These are phyloP conservation scores for Vigna reflexopilosa DNA, from an alignment of 306 rosid genomes.

Conservation along the genomic window DNA sequence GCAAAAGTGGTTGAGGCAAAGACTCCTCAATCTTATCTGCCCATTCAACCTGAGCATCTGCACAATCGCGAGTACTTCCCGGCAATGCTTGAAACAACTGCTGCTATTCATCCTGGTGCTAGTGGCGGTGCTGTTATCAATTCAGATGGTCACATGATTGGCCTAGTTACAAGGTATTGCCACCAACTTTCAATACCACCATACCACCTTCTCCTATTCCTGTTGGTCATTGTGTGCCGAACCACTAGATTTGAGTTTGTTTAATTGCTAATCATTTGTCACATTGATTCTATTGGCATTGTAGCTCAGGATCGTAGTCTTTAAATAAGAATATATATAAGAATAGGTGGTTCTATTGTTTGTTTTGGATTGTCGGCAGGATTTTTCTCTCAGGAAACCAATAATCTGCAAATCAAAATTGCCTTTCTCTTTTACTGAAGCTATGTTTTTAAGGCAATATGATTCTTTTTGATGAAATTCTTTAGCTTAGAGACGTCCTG, in stretches of 20 bases:
- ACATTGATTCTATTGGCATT: slow-evolving; percentile 25
- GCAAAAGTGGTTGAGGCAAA: slow-evolving; percentile 83
- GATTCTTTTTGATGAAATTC: neutral
- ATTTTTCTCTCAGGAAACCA: neutral
- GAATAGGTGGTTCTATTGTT: neutral
- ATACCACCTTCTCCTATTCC: slow-evolving; percentile 8
- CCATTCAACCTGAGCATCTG: slow-evolving; percentile 52
- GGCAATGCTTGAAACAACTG: slow-evolving; percentile 93
- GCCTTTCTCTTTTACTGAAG: neutral
- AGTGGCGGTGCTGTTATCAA: slow-evolving; percentile 96
- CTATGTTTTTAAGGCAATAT: slow-evolving; percentile 2
- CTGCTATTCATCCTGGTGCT: slow-evolving; percentile 96
- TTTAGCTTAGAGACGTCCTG: neutral
- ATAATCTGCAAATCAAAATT: slow-evolving; percentile 15
- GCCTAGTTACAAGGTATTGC: slow-evolving; percentile 87
- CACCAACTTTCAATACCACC: neutral
- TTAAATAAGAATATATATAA: neutral
- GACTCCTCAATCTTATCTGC: slow-evolving; percentile 59
- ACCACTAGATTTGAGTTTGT: slow-evolving; percentile 1
- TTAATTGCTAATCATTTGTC: slow-evolving; percentile 24
- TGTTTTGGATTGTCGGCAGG: slow-evolving; percentile 8
- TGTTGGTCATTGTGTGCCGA: slow-evolving; percentile 3
- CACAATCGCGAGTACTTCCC: slow-evolving; percentile 55
- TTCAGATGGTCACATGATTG: slow-evolving; percentile 89
- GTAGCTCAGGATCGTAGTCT: slow-evolving; percentile 7